Evolutionary conservation across 2,329 filamentous ascomycete genomes (phyloP).

Genomic region (Neopestalotiopsis rosae): DNA sequence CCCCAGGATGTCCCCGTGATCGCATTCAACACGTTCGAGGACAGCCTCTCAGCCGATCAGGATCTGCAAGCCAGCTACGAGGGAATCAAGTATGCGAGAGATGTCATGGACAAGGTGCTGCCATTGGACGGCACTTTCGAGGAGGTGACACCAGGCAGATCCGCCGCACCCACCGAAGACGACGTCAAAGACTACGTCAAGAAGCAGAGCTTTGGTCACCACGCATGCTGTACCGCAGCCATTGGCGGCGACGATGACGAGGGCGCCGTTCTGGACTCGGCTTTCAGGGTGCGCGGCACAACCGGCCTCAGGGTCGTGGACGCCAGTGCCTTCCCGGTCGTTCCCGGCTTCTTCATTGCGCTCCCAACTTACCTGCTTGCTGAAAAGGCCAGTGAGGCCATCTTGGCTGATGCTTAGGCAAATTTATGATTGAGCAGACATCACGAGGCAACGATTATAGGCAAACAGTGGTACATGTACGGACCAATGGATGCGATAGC

Average conservation of each 20-base stretch:
- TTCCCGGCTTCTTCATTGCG: slow-evolving; percentile 22
- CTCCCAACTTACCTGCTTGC: slow-evolving; percentile 18
- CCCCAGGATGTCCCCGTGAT: slow-evolving; percentile 11
- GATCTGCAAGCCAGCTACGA: slow-evolving; percentile 12
- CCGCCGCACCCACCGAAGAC: slow-evolving; percentile 1
- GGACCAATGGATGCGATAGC: neutral
- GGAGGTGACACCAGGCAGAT: slow-evolving; percentile 21
- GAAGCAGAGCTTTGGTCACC: slow-evolving; percentile 21
- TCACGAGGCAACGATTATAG: neutral
- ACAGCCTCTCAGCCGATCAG: slow-evolving; percentile 3
- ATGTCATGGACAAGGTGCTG: slow-evolving; percentile 24
- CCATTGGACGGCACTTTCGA: slow-evolving; percentile 28
- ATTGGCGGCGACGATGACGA: slow-evolving; percentile 19
- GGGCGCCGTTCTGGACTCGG: slow-evolving; percentile 17
- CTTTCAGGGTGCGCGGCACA: slow-evolving; percentile 16
- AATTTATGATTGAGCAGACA: neutral
- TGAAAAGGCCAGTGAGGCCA: slow-evolving; percentile 20
- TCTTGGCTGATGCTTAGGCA: neutral
- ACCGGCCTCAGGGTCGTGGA: slow-evolving; percentile 19
- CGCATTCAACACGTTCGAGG: slow-evolving; percentile 16
- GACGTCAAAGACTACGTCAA: slow-evolving; percentile 16
- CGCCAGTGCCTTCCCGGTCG: slow-evolving; percentile 19
- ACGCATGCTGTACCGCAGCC: slow-evolving; percentile 19
- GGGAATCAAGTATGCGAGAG: slow-evolving; percentile 15
- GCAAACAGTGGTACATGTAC: neutral